phyloP scores from a whole-genome alignment of 805 yeast species.

The Candida vartiovaarae region DNA sequence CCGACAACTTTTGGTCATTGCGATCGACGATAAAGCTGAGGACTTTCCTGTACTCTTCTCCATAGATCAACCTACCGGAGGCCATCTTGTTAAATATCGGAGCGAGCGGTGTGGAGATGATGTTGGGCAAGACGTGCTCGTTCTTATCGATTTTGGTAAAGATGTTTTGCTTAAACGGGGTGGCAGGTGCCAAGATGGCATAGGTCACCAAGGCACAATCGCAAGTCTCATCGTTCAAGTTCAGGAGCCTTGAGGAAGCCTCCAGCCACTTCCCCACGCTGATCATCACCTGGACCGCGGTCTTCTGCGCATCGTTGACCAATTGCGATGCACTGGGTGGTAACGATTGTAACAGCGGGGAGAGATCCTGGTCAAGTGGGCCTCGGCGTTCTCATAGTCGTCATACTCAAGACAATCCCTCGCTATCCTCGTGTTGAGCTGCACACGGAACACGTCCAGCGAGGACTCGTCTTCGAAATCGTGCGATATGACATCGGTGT shows the following conservation, averaged over 20 bases:
- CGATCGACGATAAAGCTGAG: not conserved
- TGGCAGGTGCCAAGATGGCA: constrained; percentile 9
- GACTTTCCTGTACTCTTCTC: constrained; percentile 7
- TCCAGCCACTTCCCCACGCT: constrained; percentile 18
- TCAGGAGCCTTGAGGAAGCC: constrained; percentile 13
- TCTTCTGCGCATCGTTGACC: constrained; percentile 4
- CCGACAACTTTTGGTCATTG: constrained; percentile 2
- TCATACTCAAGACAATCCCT: constrained; percentile 7
- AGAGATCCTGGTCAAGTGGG: constrained; percentile 15
- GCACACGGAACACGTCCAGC: constrained; percentile 10
- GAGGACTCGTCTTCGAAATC: constrained; percentile 10
- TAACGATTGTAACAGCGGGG: constrained; percentile 8
- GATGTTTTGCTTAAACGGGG: constrained; percentile 8
- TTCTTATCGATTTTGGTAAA: constrained; percentile 9
- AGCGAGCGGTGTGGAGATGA: constrained; percentile 6
- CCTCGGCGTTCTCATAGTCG: constrained; percentile 17
- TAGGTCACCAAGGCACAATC: constrained; percentile 10
- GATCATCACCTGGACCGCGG: constrained; percentile 13
- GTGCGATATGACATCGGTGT: constrained; percentile 12
- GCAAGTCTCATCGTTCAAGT: constrained; percentile 7
- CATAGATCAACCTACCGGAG: constrained; percentile 9
- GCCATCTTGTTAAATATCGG: constrained; percentile 12
- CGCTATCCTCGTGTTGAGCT: constrained; percentile 15
- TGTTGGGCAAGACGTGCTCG: constrained; percentile 1
- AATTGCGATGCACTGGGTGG: not conserved